Base-by-base conservation (phyloP, 306 rosid species). In the Sicyos edulis region DNA sequence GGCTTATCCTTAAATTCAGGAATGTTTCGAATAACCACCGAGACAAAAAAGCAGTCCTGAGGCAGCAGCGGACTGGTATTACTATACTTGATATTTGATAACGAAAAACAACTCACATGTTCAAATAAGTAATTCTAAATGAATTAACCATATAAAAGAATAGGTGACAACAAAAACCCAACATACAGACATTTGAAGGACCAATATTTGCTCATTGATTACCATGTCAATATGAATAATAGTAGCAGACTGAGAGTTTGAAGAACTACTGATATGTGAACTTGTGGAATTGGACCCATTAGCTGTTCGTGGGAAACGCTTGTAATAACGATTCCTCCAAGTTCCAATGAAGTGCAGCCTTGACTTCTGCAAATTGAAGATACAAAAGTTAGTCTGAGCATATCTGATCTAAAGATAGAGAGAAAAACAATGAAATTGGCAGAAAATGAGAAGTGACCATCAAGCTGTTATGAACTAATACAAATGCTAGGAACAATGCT, bases 31-130 rank as follows among this genome's bases (percentile, higher is more conserved):
- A 88, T 84, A 60, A 92, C 96, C 76, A 88, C 98, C 0, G 98
- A 85, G 73, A 92, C 96, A 76, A 90, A 92, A 86, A 92, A 90
- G 78, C 96, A 90, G 84, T 92, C 98, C 98, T 92, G 84, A 37
- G 26, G 70, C 74, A 79, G 61, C 50, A 89, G 64, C 70, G 84
- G 9, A 58, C 53, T 53, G 10, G 24, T 51, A 54, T 80, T 75
- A 84, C 61, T 71, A 24, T 58, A 80, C 70, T 66, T 63, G 79
- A 21, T 1, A 26, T 52, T 58, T 22, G 56, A 21, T 44, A 45
- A 22, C 12, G 4, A 20, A 22, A 47, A 47, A 45, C 14, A 49
- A 45, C 57, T 21, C 44, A 14, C 20, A 6, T 4, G 74, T 71
- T 51, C 59, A 26, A 24, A 24, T 10, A 16, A 37, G 50, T 52